These are phyloP conservation scores for Rhipidocladum racemiflorum DNA, from an alignment of 176 grass and related monocot species.

Conservation along the genomic window DNA sequence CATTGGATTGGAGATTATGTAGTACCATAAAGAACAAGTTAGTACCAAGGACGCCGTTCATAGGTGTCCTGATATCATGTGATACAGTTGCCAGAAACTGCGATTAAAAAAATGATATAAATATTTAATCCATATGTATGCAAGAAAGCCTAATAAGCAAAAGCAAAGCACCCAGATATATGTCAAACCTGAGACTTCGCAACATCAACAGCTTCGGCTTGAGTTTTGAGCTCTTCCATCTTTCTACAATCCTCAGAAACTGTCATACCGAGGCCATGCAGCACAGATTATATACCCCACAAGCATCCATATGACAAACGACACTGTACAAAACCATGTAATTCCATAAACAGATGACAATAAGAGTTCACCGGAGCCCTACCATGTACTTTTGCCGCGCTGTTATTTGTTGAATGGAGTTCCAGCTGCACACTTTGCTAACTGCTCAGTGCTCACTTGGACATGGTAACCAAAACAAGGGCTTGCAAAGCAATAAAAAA, in stretches of 20 bases:
- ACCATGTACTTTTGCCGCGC: too few relatives aligned
- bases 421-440: too few relatives aligned
- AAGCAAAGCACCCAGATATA: not conserved
- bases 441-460: too few relatives aligned
- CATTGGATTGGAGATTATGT: not conserved
- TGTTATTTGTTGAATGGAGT: too few relatives aligned
- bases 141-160: slow-evolving; percentile 5
- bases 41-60: slow-evolving; percentile 95
- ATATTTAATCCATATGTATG: not conserved
- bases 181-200: slow-evolving; percentile 82
- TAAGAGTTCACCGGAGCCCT: too few relatives aligned
- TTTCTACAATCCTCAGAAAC: slow-evolving; percentile 93
- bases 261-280: slow-evolving; percentile 78
- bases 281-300: slow-evolving; percentile 75
- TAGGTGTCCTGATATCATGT: slow-evolving; percentile 97
- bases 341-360: too few relatives aligned
- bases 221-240: slow-evolving; percentile 88
- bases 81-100: slow-evolving; percentile 99
- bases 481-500: too few relatives aligned
- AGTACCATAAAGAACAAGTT: slow-evolving; percentile 13
- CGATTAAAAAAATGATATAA: slow-evolving; percentile 7
- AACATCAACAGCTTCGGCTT: slow-evolving; percentile 92
- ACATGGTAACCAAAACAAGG: too few relatives aligned
- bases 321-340: too few relatives aligned
- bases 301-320: slow-evolving; percentile 90